Evolutionary conservation across 2,329 filamentous ascomycete species (phyloP), one percentile per base, ranked within the genome.

Genomic region (Parascedosporium putredinis): DNA sequence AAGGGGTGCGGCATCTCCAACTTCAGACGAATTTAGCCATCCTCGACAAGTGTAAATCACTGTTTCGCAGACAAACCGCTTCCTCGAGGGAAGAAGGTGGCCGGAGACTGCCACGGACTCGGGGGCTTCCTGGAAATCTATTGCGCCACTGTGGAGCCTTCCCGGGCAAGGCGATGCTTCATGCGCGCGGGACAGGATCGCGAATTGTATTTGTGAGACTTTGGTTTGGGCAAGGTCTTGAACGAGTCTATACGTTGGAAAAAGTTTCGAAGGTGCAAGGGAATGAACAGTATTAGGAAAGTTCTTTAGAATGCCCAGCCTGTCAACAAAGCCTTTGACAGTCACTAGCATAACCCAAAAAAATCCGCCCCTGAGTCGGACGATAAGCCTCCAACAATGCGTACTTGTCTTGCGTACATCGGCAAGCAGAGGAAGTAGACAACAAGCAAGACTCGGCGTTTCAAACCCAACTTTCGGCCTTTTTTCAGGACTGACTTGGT

Each of bases 1-100:
- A 27, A 14, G 27, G 27, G n/a, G 20, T 14, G 12, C 27, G 16
- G 27, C 27, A 34, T 29, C 25, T 33, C 16, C 27, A 23, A 49
- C 47, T 49, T 43, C 47, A 43, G 47, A 49, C 22, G 47, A 33
- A 49, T 49, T 49, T 49, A 49, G 36, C 23, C 47, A 29, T 25
- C n/a, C n/a, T 18, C 4, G n/a, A 24, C 16, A 25, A n/a, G 14
- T 9, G 47, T 36, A 42, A 36, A 49, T 49, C 34, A 25, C 27
- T 24, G 47, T 49, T 49, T 49, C 47, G 47, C 24, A 14, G 23
- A 20, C 6, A 10, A n/a, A 38, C 16, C 4, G 16, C 23, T 27
- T 38, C 5, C 14, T 27, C 23, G 20, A 20, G 43, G 12, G 10
- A 14, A 25, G 25, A 22, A 45, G 9, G 16, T 16, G n/a, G n/a